Evolutionary conservation across 2,329 filamentous ascomycete species (phyloP).

Genomic region (Sporothrix inflata): DNA sequence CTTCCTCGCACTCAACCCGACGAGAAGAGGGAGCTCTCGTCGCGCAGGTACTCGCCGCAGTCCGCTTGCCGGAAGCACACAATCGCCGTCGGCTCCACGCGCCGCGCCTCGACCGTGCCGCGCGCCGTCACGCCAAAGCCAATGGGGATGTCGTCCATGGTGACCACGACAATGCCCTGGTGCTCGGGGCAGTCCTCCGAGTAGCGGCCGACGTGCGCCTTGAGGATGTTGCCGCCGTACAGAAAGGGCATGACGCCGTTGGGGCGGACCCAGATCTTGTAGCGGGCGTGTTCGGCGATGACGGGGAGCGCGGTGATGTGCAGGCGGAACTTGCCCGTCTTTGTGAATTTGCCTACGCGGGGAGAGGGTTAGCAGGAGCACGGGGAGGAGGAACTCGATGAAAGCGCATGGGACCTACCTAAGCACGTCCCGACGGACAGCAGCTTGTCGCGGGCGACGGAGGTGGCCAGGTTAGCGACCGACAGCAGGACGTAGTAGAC

Average conservation of each 20-base stretch:
- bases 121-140: slow-evolving; percentile 93
- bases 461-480: slow-evolving; percentile 88
- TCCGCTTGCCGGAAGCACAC: slow-evolving; percentile 91
- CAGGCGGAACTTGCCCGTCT: slow-evolving; percentile 91
- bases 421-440: slow-evolving; percentile 88
- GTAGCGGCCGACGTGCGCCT: slow-evolving; percentile 73
- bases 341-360: slow-evolving; percentile 81
- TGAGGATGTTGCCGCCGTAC: slow-evolving; percentile 87
- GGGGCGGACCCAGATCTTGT: slow-evolving; percentile 95
- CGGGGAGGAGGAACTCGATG: no score
- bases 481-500: slow-evolving; percentile 92
- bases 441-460: slow-evolving; percentile 77
- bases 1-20: slow-evolving; percentile 25
- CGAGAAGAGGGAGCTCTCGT: slow-evolving; percentile 70
- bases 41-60: slow-evolving; percentile 90
- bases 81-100: slow-evolving; percentile 87
- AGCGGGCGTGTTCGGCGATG: slow-evolving; percentile 86
- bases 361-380: not conserved
- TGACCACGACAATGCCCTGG: slow-evolving; percentile 85
- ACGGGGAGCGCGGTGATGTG: slow-evolving; percentile 88
- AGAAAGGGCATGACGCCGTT: slow-evolving; percentile 98
- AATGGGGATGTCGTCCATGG: slow-evolving; percentile 90
- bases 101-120: slow-evolving; percentile 78
- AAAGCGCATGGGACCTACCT: slow-evolving; percentile 53
- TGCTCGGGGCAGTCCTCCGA: slow-evolving; percentile 93